Evolutionary conservation across 73 alveolate genomes (phyloP).

Genomic region (Effrenium voratum): DNA sequence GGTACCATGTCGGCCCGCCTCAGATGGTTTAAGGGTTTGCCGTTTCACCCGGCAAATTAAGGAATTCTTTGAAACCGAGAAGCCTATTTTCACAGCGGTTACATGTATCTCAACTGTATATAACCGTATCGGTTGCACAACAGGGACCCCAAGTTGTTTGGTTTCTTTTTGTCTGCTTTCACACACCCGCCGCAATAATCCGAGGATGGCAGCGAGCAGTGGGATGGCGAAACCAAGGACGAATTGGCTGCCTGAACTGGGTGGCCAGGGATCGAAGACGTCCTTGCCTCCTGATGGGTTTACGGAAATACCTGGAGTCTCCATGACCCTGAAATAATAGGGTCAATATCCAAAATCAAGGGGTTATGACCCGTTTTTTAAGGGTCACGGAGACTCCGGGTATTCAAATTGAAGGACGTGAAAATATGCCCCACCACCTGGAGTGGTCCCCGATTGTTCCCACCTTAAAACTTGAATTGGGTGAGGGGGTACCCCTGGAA

Average conservation of each 20-base stretch:
- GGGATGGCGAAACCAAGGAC: constrained; percentile 66
- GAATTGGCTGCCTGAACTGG: no score
- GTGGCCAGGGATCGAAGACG: no score
- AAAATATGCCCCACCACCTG: neutral
- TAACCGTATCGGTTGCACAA: no score
- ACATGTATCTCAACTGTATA: no score
- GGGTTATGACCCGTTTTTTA: no score
- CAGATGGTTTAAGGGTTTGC: neutral
- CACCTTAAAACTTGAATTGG: neutral
- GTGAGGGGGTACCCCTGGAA: neutral
- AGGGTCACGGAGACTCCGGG: no score
- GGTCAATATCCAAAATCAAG: no score
- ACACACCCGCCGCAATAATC: neutral
- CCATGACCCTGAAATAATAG: no score
- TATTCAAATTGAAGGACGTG: no score
- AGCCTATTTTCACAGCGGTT: no score
- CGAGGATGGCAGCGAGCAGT: constrained; percentile 52
- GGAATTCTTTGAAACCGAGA: neutral
- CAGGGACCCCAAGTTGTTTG: neutral
- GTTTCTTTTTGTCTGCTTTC: neutral
- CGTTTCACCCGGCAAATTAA: neutral
- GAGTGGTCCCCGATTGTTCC: neutral
- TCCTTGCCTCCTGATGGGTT: no score
- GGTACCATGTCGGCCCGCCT: neutral
- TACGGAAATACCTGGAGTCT: no score